Evolutionary conservation across 2,329 filamentous ascomycete genomes (phyloP).

Genomic region (Nothomitra cinnamomea): DNA sequence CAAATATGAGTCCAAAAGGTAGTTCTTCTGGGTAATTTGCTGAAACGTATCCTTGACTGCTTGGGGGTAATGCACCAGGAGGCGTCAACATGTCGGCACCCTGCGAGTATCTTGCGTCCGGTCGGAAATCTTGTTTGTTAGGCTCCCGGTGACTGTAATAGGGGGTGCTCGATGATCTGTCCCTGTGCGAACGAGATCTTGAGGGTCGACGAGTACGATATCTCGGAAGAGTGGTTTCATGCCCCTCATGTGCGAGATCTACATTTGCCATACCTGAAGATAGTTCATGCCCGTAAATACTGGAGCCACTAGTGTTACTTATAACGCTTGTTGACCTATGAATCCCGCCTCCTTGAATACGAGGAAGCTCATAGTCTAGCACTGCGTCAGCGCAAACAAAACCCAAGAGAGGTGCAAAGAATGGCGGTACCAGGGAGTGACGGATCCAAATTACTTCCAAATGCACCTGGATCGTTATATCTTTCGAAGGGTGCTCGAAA

Average conservation of each 20-base stretch:
- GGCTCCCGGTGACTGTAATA: constrained; percentile 1
- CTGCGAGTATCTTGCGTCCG: neutral
- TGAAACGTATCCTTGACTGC: neutral
- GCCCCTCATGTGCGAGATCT: neutral
- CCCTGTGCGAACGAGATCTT: neutral
- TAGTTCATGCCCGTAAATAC: neutral
- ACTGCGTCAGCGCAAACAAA: neutral
- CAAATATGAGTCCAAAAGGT: neutral
- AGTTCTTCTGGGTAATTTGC: neutral
- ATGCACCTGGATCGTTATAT: neutral
- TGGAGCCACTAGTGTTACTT: neutral
- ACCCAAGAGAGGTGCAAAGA: neutral
- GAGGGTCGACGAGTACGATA: neutral
- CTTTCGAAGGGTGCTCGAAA: neutral
- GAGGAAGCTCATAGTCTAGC: neutral
- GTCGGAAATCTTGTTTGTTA: neutral
- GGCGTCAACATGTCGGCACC: neutral
- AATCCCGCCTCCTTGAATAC: neutral
- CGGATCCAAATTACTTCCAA: neutral
- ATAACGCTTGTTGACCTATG: neutral
- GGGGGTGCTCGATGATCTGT: constrained; percentile 1
- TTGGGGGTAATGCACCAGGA: neutral
- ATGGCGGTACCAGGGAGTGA: neutral
- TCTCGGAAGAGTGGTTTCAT: neutral
- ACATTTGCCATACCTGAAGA: constrained; percentile 1